Evolutionary conservation across 2,329 filamentous ascomycete genomes (phyloP).

Genomic region (Ceratocystis cubensis): DNA sequence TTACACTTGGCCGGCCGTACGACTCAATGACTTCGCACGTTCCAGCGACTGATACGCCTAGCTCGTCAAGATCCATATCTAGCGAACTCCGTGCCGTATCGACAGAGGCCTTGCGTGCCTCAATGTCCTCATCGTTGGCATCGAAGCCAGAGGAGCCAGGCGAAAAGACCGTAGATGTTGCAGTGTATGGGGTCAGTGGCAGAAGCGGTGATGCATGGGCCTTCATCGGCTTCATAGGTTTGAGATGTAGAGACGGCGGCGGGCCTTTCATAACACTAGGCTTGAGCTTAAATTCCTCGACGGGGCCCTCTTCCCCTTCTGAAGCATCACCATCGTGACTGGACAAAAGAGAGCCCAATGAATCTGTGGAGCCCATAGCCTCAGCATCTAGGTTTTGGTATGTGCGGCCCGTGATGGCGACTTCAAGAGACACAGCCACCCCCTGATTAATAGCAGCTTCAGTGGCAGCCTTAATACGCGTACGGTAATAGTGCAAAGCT

Average conservation of each 20-base stretch:
- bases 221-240: slow-evolving; percentile 13
- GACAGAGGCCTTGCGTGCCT: slow-evolving; percentile 7
- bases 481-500: slow-evolving; percentile 36
- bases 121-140: slow-evolving; percentile 11
- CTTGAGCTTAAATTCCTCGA: slow-evolving; percentile 11
- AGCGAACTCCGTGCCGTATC: slow-evolving; percentile 19
- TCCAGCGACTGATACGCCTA: slow-evolving; percentile 9
- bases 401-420: slow-evolving; percentile 16
- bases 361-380: slow-evolving; percentile 13
- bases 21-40: slow-evolving; percentile 12
- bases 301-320: slow-evolving; percentile 12
- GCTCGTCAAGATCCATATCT: slow-evolving; percentile 12
- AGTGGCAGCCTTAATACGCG: slow-evolving; percentile 30
- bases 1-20: slow-evolving; percentile 24
- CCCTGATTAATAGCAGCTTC: slow-evolving; percentile 34
- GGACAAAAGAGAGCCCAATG: slow-evolving; percentile 14
- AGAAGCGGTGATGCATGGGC: slow-evolving; percentile 3
- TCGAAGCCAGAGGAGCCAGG: slow-evolving; percentile 16
- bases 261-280: neutral
- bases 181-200: slow-evolving; percentile 17
- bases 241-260: slow-evolving; percentile 17
- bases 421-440: slow-evolving; percentile 7
- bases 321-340: slow-evolving; percentile 5
- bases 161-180: slow-evolving; percentile 18
- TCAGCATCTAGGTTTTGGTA: slow-evolving; percentile 15